Percentiles rank a stretch among this genome's conserved stretches.
Conservation (phyloP, 2,329 filamentous ascomycete species). For the Apiospora phragmitis region DNA sequence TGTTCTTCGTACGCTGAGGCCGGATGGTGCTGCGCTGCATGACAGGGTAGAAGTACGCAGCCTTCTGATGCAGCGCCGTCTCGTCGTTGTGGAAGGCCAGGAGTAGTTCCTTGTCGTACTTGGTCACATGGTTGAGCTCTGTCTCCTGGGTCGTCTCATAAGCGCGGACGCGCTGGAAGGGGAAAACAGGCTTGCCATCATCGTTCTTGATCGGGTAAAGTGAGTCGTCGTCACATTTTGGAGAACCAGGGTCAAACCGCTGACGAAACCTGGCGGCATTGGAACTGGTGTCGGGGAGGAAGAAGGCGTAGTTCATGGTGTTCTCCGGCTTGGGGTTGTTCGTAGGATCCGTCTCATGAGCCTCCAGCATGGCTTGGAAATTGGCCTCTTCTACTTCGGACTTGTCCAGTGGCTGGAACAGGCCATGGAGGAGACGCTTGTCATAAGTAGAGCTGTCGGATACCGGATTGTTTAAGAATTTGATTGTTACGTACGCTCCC, state of each 20-base stretch:
- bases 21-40: conserved; percentile 64
- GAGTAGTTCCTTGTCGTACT: conserved; percentile 65
- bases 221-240: conserved; percentile 51
- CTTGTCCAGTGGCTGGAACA: conserved; percentile 61
- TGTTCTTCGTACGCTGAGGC: conserved; percentile 64
- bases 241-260: conserved; percentile 60
- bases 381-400: conserved; percentile 54
- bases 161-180: conserved; percentile 61
- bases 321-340: conserved; percentile 57
- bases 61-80: conserved; percentile 47
- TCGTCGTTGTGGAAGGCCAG: conserved; percentile 58
- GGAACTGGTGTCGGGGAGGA: conserved; percentile 51
- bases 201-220: conserved; percentile 55
- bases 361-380: conserved; percentile 50
- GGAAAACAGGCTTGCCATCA: conserved; percentile 51
- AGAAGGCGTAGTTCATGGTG: conserved; percentile 67
- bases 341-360: conserved; percentile 57
- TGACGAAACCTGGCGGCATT: conserved; percentile 57
- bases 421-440: conserved; percentile 58
- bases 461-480: conserved; percentile 67
- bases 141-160: conserved; percentile 65
- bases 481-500: conserved; percentile 68
- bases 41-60: conserved; percentile 68
- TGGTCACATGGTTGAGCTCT: conserved; percentile 56
- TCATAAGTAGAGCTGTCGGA: conserved; percentile 54